Percentiles rank a stretch among this genome's conserved stretches.
Evolutionary conservation across 441 rosid genomes (phyloP).

Genomic region (Rhodomyrtus psidioides): DNA sequence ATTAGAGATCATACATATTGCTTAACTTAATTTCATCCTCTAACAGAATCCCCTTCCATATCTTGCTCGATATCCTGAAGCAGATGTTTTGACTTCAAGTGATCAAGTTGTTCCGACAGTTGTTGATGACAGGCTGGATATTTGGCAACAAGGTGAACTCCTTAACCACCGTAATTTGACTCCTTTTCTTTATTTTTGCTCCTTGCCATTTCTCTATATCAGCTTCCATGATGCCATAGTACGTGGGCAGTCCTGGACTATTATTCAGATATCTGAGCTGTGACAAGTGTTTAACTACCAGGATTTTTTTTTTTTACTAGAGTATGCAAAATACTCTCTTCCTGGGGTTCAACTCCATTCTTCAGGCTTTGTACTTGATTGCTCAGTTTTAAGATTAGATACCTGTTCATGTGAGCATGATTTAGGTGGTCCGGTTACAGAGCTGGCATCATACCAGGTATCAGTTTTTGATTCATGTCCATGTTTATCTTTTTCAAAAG

Average conservation of each 20-base stretch:
- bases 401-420: neutral
- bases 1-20: neutral
- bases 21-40: conserved; percentile 10
- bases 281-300: neutral
- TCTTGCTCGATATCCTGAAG: conserved; percentile 91
- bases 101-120: conserved; percentile 98
- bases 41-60: conserved; percentile 92
- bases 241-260: neutral
- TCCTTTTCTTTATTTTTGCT: neutral
- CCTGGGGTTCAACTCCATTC: neutral
- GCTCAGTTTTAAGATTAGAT: neutral
- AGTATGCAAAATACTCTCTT: neutral
- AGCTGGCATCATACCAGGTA: neutral
- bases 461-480: neutral
- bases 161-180: neutral
- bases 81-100: conserved; percentile 94
- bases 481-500: neutral
- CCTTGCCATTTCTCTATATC: neutral
- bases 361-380: neutral
- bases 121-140: conserved; percentile 85
- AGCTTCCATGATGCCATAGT: neutral
- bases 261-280: neutral
- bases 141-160: conserved; percentile 90
- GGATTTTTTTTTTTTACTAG: neutral
- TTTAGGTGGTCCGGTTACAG: neutral